Evolutionary conservation across 768 basidiomycete genomes (phyloP).

Genomic region (Neoboletus brunneissimus): DNA sequence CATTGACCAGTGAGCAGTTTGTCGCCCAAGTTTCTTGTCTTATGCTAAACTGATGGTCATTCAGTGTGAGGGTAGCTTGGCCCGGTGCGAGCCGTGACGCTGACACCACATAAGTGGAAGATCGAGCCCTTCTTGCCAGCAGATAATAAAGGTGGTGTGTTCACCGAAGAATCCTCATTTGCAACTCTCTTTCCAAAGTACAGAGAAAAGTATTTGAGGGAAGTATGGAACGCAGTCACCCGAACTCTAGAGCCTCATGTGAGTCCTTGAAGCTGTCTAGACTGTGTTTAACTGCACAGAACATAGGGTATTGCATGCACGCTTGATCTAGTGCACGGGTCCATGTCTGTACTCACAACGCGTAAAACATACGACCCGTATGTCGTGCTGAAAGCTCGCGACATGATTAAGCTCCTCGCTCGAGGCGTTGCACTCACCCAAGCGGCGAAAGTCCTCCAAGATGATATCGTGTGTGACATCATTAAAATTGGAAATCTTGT

Average conservation of each 20-base stretch:
- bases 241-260: constrained; percentile 80
- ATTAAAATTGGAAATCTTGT: constrained; percentile 96
- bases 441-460: constrained; percentile 87
- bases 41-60: constrained; percentile 1
- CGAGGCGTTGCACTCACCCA: constrained; percentile 84
- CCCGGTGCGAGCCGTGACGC: background rate
- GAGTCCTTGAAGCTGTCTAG: constrained; percentile 21
- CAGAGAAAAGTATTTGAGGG: constrained; percentile 92
- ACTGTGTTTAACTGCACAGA: background rate
- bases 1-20: constrained; percentile 86
- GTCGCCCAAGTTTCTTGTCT: background rate
- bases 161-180: constrained; percentile 96
- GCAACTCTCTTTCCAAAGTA: constrained; percentile 99
- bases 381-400: constrained; percentile 91
- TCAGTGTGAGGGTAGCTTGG: constrained; percentile 41
- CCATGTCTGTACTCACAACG: constrained; percentile 96
- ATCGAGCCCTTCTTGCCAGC: constrained; percentile 70
- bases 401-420: constrained; percentile 92
- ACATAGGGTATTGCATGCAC: constrained; percentile 82
- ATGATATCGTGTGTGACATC: constrained; percentile 89
- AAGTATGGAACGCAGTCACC: constrained; percentile 92
- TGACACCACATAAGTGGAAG: constrained; percentile 66
- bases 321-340: constrained; percentile 92
- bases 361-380: constrained; percentile 98
- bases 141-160: constrained; percentile 80